phyloP scores from a whole-genome alignment of 2,329 filamentous ascomycete genomes.

The Botryotinia narcissicola region DNA sequence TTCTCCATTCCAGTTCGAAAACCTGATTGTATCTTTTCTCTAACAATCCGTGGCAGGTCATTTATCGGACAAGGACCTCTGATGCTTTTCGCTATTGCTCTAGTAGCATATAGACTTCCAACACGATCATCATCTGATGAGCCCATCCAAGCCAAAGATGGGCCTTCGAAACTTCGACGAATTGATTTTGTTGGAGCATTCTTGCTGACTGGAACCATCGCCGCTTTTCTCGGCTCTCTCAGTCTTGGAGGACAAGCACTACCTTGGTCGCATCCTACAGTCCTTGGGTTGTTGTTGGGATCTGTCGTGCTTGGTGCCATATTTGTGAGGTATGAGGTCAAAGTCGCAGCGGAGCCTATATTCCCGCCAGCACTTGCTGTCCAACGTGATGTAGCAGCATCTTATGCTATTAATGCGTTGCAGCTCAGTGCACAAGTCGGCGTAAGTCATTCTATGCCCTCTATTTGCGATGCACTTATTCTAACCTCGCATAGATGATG shows the following conservation, averaged over 20 bases:
- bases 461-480: not conserved
- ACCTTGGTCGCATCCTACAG: slow-evolving; percentile 40
- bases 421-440: slow-evolving; percentile 59
- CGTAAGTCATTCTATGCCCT: slow-evolving; percentile 40
- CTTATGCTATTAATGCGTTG: slow-evolving; percentile 51
- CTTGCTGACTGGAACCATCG: slow-evolving; percentile 36
- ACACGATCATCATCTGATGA: slow-evolving; percentile 43
- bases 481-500: slow-evolving; percentile 49
- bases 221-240: slow-evolving; percentile 45
- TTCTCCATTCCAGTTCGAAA: slow-evolving; percentile 5
- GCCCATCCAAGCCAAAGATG: slow-evolving; percentile 58
- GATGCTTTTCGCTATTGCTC: slow-evolving; percentile 61
- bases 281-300: slow-evolving; percentile 38
- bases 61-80: slow-evolving; percentile 71
- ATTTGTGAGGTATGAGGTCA: slow-evolving; percentile 40
- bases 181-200: slow-evolving; percentile 74
- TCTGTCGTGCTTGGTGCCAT: slow-evolving; percentile 33
- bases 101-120: slow-evolving; percentile 58
- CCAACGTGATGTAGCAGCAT: slow-evolving; percentile 51
- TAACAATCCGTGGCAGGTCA: slow-evolving; percentile 47
- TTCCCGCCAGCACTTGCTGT: slow-evolving; percentile 55
- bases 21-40: not conserved
- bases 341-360: slow-evolving; percentile 53
- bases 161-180: slow-evolving; percentile 62
- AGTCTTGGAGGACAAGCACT: slow-evolving; percentile 49